These are phyloP conservation scores for Suillus subluteus DNA, from an alignment of 768 basidiomycete species.

Conservation along the genomic window DNA sequence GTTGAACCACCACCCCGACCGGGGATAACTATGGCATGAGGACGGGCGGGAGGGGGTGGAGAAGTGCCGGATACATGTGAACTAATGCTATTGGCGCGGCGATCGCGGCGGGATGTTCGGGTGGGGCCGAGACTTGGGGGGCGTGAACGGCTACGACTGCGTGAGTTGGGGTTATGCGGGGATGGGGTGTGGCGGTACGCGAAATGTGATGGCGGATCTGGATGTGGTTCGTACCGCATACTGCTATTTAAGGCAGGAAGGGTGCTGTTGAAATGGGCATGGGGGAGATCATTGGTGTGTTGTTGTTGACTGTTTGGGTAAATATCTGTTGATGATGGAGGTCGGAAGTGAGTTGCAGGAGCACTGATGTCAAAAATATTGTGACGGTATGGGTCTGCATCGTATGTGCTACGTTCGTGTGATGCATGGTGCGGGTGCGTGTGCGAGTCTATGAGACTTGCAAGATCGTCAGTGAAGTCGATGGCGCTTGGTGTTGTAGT, in stretches of 20 bases:
- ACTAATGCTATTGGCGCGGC: constrained; percentile 64
- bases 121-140: constrained; percentile 51
- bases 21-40: constrained; percentile 76
- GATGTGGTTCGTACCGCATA: constrained; percentile 53
- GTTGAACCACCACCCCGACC: constrained; percentile 34
- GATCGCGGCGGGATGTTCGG: constrained; percentile 52
- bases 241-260: constrained; percentile 55
- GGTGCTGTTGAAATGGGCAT: constrained; percentile 51
- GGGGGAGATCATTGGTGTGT: constrained; percentile 29
- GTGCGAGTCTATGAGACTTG: constrained; percentile 51
- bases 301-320: constrained; percentile 25
- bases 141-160: constrained; percentile 50
- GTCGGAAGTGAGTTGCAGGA: constrained; percentile 35
- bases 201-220: constrained; percentile 31
- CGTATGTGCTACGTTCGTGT: constrained; percentile 49
- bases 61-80: constrained; percentile 56
- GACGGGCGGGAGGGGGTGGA: constrained; percentile 46
- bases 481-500: constrained; percentile 27
- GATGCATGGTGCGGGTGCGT: constrained; percentile 32
- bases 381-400: constrained; percentile 50
- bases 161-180: constrained; percentile 38
- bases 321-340: constrained; percentile 24
- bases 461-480: constrained; percentile 75
- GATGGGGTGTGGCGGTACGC: constrained; percentile 33
- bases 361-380: constrained; percentile 69